These are phyloP conservation scores for Pseudomonodictys pantanalensis DNA, from an alignment of 495 filamentous ascomycete genomes.

Conservation along the genomic window DNA sequence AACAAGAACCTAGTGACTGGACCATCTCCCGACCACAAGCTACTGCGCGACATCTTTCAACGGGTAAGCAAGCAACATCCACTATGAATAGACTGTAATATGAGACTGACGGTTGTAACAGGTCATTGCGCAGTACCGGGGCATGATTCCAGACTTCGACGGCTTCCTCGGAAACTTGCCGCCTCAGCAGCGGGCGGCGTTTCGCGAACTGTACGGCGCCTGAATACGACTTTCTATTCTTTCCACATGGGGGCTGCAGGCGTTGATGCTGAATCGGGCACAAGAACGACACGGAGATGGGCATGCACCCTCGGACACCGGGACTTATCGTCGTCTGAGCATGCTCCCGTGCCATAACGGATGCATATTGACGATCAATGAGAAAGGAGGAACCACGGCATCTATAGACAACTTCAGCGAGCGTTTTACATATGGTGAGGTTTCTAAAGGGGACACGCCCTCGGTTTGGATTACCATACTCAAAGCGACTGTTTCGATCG, in stretches of 20 bases:
- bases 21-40: slow-evolving; percentile 49
- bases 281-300: slow-evolving; percentile 2
- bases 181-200: slow-evolving; percentile 34
- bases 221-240: slow-evolving; percentile 23
- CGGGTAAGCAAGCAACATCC: slow-evolving; percentile 43
- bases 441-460: slow-evolving; percentile 1
- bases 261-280: slow-evolving; percentile 5
- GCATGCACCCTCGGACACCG: slow-evolving; percentile 19
- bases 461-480: neutral
- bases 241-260: slow-evolving; percentile 17
- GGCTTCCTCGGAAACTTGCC: slow-evolving; percentile 71
- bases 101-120: slow-evolving; percentile 12
- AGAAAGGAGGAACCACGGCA: slow-evolving; percentile 19
- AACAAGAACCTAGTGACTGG: slow-evolving; percentile 61
- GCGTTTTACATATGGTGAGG: slow-evolving; percentile 10
- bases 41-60: slow-evolving; percentile 46
- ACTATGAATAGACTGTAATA: neutral
- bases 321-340: too few species aligned
- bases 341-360: too few species aligned
- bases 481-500: slow-evolving; percentile 14
- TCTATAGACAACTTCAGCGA: slow-evolving; percentile 34
- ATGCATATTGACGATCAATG: slow-evolving; percentile 5
- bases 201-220: slow-evolving; percentile 28
- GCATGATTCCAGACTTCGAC: slow-evolving; percentile 80
- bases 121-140: slow-evolving; percentile 79